These are phyloP conservation scores for Neurospora pannonica DNA, from an alignment of 495 filamentous ascomycete genomes.

Conservation along the genomic window DNA sequence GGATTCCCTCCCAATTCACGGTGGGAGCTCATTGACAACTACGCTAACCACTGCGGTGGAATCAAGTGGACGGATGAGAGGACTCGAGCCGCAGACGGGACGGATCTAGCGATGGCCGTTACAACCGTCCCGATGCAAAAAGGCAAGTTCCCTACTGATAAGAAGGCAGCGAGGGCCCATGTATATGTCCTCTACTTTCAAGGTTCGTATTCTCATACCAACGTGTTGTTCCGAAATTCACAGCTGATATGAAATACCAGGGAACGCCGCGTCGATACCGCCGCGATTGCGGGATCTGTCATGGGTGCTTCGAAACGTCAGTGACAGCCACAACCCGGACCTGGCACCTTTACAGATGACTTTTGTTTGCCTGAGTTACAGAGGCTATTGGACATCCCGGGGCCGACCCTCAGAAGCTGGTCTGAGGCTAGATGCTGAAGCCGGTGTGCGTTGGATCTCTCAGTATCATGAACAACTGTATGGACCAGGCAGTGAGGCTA, in stretches of 20 bases:
- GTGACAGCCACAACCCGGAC: conserved; percentile 16
- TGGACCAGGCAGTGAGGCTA: conserved; percentile 10
- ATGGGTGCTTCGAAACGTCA: conserved; percentile 35
- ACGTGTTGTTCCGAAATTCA: not conserved
- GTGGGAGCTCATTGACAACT: conserved; percentile 51
- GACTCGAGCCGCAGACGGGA: conserved; percentile 48
- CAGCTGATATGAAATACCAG: conserved; percentile 27
- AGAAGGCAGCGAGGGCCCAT: conserved; percentile 5
- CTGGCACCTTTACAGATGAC: conserved; percentile 31
- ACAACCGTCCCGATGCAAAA: conserved; percentile 26
- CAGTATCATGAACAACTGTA: conserved; percentile 21
- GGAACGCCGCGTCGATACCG: conserved; percentile 60
- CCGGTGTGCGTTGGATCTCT: conserved; percentile 47
- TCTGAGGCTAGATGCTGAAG: conserved; percentile 53
- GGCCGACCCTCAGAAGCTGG: conserved; percentile 59
- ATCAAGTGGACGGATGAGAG: conserved; percentile 55
- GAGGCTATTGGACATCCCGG: conserved; percentile 70
- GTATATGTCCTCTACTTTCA: conserved; percentile 52
- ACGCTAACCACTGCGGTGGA: conserved; percentile 44
- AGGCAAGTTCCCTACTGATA: not conserved
- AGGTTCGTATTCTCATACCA: conserved; percentile 25
- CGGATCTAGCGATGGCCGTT: conserved; percentile 47
- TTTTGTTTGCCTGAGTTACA: conserved; percentile 60
- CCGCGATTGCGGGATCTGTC: conserved; percentile 63
- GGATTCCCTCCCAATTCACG: conserved; percentile 54